These are phyloP conservation scores for Zostera marina DNA, from an alignment of 116 monocot genomes.

Conservation along the genomic window DNA sequence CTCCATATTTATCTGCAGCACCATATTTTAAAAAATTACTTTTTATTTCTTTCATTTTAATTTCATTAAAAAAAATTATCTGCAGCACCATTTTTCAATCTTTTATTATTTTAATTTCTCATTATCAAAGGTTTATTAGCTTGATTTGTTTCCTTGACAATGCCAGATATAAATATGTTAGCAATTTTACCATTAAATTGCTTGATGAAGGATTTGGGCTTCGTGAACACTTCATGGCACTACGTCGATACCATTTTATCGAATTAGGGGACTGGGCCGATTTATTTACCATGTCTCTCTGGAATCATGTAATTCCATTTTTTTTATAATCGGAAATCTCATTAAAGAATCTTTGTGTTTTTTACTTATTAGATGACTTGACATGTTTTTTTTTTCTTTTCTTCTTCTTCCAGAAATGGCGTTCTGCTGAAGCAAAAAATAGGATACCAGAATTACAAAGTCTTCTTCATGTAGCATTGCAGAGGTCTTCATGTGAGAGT, in stretches of 20 bases:
- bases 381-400: slow-evolving; percentile 3
- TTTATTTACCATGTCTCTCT: slow-evolving; percentile 49
- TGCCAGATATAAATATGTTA: slow-evolving; percentile 72
- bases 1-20: too few species aligned
- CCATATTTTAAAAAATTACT: too few species aligned
- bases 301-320: slow-evolving; percentile 34
- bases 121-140: background rate
- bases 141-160: slow-evolving; percentile 6
- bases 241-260: slow-evolving; percentile 93
- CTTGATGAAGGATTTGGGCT: slow-evolving; percentile 91
- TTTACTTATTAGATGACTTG: background rate
- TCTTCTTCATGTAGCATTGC: slow-evolving; percentile 62
- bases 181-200: slow-evolving; percentile 77
- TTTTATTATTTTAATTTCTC: too few species aligned
- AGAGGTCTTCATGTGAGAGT: slow-evolving; percentile 79
- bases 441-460: slow-evolving; percentile 58
- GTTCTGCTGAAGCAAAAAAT: slow-evolving; percentile 18
- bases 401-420: slow-evolving; percentile 59
- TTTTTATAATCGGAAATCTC: background rate
- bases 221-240: slow-evolving; percentile 56
- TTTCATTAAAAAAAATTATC: too few species aligned
- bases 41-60: too few species aligned
- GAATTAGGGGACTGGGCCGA: slow-evolving; percentile 93
- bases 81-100: too few species aligned
- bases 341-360: too few species aligned